Evolutionary conservation across 202 grass and related monocot species (phyloP), one percentile per base, ranked within the genome.

Genomic region (Eragrostis tef): DNA sequence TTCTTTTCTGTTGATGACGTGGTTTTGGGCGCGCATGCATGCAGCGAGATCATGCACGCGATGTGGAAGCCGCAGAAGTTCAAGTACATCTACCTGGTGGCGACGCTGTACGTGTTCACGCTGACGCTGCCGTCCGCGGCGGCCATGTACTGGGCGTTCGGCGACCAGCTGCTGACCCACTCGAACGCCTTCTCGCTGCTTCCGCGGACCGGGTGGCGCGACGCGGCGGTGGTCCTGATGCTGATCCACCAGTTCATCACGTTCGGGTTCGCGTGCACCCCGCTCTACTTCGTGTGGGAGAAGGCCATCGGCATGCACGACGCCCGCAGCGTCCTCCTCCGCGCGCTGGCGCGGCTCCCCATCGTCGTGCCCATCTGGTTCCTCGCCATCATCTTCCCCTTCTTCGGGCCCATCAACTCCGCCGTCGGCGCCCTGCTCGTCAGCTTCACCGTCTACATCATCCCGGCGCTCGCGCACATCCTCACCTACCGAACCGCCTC

Each of bases 51-150:
- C 74, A 98, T 98, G 95, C 90, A 98, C 76, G 95, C 95, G 20
- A 98, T 98, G 95, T 98, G 95, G 95, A 98, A 94, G 85, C 95
- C 92, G 10, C 95, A 89, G 29, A 93, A 91, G 87, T 98, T 98
- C 90, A 98, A 98, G 88, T 84, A 91, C 95, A 94, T 98, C 87
- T 98, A 98, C 76, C 82, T 98, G 27, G 52, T 85, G 81, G 95
- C 95, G 42, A 98, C 95, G 45, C 29, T 94, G 57, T 98, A 98
- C 81, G 95, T 98, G 67, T 93, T 98, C 82, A 98, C 95, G 61
- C 76, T 98, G 80, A 98, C 95, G 45, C 83, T 98, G 52, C 95
- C 95, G 42, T 98, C 92, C 53, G 92, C 95, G 15, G 31, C 87
- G 49, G 82, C 90, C 76, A 81, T 98, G 88, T 98, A 98, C 85